Base-by-base conservation (phyloP, 1,284 basidiomycete species). In the Xerocomus cyaneibrunnescens region DNA sequence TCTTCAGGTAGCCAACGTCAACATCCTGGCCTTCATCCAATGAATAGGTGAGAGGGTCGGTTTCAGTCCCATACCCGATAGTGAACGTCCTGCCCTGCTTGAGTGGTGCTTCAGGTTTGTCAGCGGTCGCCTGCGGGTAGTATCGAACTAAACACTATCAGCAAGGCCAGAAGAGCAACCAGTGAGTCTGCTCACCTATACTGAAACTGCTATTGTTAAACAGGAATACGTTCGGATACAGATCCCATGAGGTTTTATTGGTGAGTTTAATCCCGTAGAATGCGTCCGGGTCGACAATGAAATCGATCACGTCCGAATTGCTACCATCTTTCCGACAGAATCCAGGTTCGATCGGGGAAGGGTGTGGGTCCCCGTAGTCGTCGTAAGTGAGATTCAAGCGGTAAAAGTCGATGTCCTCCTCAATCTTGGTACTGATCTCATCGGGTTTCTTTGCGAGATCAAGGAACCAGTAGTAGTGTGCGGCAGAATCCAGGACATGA, bases 171-270 rank as follows among this genome's bases (percentile, higher is more conserved):
- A 22, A 17, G 1, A 38, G 17, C 3, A 2, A 17, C 19, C 6
- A 17, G 21, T 0, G 9, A 5, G 10, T 8, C 7, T 13, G 3
- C 51, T 38, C n/a, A 61, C 62, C 38, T 34, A 63, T 62, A 21
- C 50, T 53, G 23, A 60, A 32, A 39, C 43, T 54, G 13, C 47
- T 49, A 28, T 52, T 50, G 13, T 65, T 66, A 22, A 63, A 66
- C 28, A 62, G 23, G 45, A 63, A 66, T 2, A 35, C 60, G 8
- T 62, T 65, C 7, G 58, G 12, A 21, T 62, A 66, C 1, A 63
- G 19, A 13, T 66, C 40, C 16, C 17, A 6, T 3, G n/a, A 9
- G 1, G 64, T 66, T 3, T 59, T 43, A 32, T 63, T 63, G 3
- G 46, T 47, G 10, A 50, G 14, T 8, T 50, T 38, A 16, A 50